phyloP scores from a whole-genome alignment of 2,329 filamentous ascomycete species.

The Cryoendolithus antarcticus region DNA sequence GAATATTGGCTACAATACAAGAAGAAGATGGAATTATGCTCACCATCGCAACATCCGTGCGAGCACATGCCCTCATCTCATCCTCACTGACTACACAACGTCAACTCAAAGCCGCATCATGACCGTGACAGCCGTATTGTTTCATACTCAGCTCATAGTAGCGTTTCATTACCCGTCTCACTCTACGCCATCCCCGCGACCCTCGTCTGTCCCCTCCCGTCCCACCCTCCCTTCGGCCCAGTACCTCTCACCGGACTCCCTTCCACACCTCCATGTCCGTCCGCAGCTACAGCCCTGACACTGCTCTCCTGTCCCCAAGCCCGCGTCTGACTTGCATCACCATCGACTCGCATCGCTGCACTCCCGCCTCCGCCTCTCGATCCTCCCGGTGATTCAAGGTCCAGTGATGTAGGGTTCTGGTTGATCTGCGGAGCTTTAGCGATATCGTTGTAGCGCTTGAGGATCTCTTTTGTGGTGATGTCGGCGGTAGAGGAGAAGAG shows the following conservation, averaged over 20 bases:
- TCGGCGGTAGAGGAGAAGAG: constrained; percentile 75
- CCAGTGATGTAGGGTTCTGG: constrained; percentile 40
- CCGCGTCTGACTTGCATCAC: constrained; percentile 59
- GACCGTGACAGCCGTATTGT: no score
- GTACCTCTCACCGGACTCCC: no score
- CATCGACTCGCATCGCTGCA: constrained; percentile 63
- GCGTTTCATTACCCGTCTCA: no score
- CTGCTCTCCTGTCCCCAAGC: constrained; percentile 75
- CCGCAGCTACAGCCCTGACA: constrained; percentile 55
- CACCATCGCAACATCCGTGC: neutral
- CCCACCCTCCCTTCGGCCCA: no score
- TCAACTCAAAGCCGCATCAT: no score
- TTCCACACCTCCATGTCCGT: constrained; percentile 4
- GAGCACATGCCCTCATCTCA: neutral
- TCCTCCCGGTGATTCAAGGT: constrained; percentile 26
- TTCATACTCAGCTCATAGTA: no score
- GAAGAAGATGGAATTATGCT: neutral
- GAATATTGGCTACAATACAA: neutral
- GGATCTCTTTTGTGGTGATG: constrained; percentile 91
- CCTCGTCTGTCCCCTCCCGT: no score
- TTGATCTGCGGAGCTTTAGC: constrained; percentile 43
- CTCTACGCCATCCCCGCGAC: no score
- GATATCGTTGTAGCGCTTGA: constrained; percentile 84
- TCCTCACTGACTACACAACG: neutral
- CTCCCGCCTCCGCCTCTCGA: constrained; percentile 25